A percentile compares a stretch with the other conserved stretches of the same genome.
Conservation (phyloP, 352 stramenopile genomes). For the Phytophthora tubulina region DNA sequence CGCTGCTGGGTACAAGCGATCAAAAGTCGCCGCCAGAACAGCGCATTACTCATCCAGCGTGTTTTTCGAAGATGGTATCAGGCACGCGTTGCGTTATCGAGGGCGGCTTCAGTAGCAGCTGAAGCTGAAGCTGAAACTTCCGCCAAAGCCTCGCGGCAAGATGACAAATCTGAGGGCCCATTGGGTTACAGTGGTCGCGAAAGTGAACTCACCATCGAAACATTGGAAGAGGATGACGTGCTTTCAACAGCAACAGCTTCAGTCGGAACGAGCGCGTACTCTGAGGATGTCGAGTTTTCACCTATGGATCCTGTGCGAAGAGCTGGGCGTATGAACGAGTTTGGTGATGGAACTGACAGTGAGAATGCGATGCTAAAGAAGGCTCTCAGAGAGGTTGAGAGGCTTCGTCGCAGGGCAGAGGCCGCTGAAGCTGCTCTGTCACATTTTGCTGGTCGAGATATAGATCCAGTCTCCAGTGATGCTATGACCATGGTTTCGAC, state of each 20-base stretch:
- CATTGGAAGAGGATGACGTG: slow-evolving; percentile 40
- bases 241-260: slow-evolving; percentile 50
- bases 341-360: slow-evolving; percentile 17
- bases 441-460: slow-evolving; percentile 33
- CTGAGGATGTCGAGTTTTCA: slow-evolving; percentile 43
- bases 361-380: slow-evolving; percentile 59
- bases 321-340: slow-evolving; percentile 27
- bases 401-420: slow-evolving; percentile 67
- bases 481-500: slow-evolving; percentile 28
- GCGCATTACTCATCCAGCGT: slow-evolving; percentile 47
- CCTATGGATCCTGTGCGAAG: slow-evolving; percentile 26
- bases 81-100: slow-evolving; percentile 21
- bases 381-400: slow-evolving; percentile 62
- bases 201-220: slow-evolving; percentile 46
- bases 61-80: slow-evolving; percentile 41
- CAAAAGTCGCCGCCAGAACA: slow-evolving; percentile 30
- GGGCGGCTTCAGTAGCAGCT: slow-evolving; percentile 10
- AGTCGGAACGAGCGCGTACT: slow-evolving; percentile 53
- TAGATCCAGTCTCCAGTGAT: slow-evolving; percentile 28
- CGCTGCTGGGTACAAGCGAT: slow-evolving; percentile 43
- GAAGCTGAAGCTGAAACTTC: slow-evolving; percentile 20
- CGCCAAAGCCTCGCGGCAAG: slow-evolving; percentile 21
- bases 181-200: slow-evolving; percentile 34
- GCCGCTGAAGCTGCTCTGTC: slow-evolving; percentile 67
- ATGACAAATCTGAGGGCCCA: slow-evolving; percentile 26